These are phyloP conservation scores for Boletellus sp. DNA, from an alignment of 1,284 basidiomycete species.

Conservation along the genomic window DNA sequence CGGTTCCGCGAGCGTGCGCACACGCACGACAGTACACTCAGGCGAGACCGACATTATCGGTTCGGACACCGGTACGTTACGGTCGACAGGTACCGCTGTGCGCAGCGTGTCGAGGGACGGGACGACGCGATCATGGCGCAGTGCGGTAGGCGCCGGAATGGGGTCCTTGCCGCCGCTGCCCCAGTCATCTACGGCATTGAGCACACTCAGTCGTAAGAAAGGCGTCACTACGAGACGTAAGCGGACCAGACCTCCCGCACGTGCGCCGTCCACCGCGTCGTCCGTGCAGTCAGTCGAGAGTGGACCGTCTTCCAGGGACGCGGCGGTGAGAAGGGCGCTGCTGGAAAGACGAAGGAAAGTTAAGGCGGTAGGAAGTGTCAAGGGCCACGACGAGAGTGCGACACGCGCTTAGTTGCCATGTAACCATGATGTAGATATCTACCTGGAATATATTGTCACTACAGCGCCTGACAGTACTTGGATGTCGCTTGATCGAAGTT, in stretches of 20 bases:
- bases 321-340: constrained; percentile 35
- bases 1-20: constrained; percentile 1
- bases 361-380: constrained; percentile 8
- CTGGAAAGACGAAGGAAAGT: constrained; percentile 34
- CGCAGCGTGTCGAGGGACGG: constrained; percentile 12
- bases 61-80: constrained; percentile 1
- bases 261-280: constrained; percentile 31
- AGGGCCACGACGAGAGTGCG: neutral
- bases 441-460: too few relatives aligned
- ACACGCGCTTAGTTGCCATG: neutral
- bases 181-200: constrained; percentile 9
- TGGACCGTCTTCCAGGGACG: constrained; percentile 32
- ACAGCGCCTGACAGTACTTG: neutral
- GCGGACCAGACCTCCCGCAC: constrained; percentile 22
- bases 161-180: neutral
- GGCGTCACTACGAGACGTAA: constrained; percentile 20
- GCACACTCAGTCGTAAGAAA: constrained; percentile 21
- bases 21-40: constrained; percentile 2
- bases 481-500: too few relatives aligned
- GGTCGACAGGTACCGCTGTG: neutral
- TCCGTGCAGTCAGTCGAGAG: constrained; percentile 33
- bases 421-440: neutral
- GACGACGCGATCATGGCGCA: constrained; percentile 8
- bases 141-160: neutral
- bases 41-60: neutral